phyloP scores from a whole-genome alignment of 768 basidiomycete genomes.

The Hypholoma sublateritium region DNA sequence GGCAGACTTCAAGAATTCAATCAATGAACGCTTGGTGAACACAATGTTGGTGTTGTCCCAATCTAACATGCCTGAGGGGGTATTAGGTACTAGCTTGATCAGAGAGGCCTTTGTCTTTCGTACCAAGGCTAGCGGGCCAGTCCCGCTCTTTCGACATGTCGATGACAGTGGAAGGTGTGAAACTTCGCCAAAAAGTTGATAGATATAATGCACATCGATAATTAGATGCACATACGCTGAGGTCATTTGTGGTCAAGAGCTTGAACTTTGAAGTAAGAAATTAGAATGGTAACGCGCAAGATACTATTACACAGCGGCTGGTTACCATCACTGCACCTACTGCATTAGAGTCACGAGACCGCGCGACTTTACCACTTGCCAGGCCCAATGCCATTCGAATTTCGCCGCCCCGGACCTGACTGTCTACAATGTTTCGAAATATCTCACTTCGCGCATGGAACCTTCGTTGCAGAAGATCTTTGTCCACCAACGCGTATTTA shows the following conservation, averaged over 20 bases:
- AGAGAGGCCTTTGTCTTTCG: neutral
- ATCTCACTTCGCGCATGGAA: neutral
- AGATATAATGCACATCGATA: neutral
- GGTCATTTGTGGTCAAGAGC: slow-evolving; percentile 31
- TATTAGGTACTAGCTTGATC: neutral
- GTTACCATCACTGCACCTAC: neutral
- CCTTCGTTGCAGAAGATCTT: neutral
- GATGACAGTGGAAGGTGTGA: slow-evolving; percentile 53
- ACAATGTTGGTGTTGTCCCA: slow-evolving; percentile 78
- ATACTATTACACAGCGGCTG: too few species aligned
- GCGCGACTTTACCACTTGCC: slow-evolving; percentile 4
- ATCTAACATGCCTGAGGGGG: slow-evolving; percentile 65
- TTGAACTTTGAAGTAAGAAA: too few species aligned
- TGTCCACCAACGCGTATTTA: slow-evolving; percentile 6
- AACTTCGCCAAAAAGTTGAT: slow-evolving; percentile 36
- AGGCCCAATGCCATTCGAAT: too few species aligned
- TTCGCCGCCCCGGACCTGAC: too few species aligned
- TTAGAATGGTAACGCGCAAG: too few species aligned
- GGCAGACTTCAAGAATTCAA: slow-evolving; percentile 76
- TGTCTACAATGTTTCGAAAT: neutral
- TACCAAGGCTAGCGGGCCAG: slow-evolving; percentile 70
- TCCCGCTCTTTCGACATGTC: slow-evolving; percentile 71
- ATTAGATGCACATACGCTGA: slow-evolving; percentile 33
- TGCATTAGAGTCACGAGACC: slow-evolving; percentile 8
- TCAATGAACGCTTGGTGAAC: slow-evolving; percentile 74